A percentile compares a stretch with the other conserved stretches of the same genome.
phyloP scores from a whole-genome alignment of 257 asterid species.

The Echium plantagineum region DNA sequence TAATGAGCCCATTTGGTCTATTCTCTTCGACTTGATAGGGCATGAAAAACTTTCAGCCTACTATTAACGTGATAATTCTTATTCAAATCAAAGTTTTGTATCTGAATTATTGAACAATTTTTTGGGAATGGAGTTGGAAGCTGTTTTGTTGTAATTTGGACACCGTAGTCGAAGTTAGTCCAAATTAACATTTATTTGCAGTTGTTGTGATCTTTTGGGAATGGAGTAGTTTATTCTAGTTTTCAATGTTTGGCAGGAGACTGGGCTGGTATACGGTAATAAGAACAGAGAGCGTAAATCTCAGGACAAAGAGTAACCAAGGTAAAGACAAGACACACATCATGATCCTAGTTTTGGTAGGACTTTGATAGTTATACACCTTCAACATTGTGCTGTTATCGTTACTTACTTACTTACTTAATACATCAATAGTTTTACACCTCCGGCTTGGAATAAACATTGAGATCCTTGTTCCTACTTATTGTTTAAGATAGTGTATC shows the following conservation, averaged over 20 bases:
- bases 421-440: background rate
- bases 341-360: constrained; percentile 19
- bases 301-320: constrained; percentile 11
- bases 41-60: no score
- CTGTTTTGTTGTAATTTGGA: no score
- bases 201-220: background rate
- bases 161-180: no score
- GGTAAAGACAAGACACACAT: background rate
- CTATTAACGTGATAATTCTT: no score
- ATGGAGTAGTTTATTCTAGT: constrained; percentile 5
- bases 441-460: no score
- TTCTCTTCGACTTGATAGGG: no score
- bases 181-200: background rate
- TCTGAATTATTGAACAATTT: no score
- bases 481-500: background rate
- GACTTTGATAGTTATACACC: background rate
- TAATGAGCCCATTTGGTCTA: no score
- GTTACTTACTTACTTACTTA: background rate
- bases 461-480: background rate
- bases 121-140: no score
- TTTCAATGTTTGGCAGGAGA: constrained; percentile 36
- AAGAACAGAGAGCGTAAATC: constrained; percentile 30
- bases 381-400: background rate
- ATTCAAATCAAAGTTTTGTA: no score
- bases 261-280: constrained; percentile 66